These are phyloP conservation scores for Pilasporangium apinafurcum DNA, from an alignment of 352 stramenopile species.

Conservation along the genomic window DNA sequence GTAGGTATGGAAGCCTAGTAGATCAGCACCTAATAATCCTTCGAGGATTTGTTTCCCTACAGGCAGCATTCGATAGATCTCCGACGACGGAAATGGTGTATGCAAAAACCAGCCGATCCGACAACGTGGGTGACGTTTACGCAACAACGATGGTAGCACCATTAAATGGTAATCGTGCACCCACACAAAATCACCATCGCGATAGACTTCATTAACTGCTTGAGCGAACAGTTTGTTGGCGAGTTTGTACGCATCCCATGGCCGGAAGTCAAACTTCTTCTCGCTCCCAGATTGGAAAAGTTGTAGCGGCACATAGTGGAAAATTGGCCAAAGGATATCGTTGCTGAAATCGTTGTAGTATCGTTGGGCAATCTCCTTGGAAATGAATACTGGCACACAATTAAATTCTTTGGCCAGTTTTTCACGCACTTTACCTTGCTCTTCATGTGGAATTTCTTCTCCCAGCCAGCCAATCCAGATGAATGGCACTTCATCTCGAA, in stretches of 20 bases:
- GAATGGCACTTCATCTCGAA: slow-evolving; percentile 85
- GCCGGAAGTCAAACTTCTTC: slow-evolving; percentile 88
- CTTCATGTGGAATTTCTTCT: slow-evolving; percentile 79
- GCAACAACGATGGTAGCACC: slow-evolving; percentile 73
- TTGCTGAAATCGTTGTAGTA: slow-evolving; percentile 93
- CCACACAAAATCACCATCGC: slow-evolving; percentile 83
- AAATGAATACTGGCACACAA: slow-evolving; percentile 86
- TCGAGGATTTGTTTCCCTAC: slow-evolving; percentile 75
- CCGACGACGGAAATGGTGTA: slow-evolving; percentile 79
- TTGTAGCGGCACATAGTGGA: slow-evolving; percentile 88
- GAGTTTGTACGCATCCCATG: slow-evolving; percentile 86
- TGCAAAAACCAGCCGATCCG: slow-evolving; percentile 88
- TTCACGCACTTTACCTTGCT: slow-evolving; percentile 74
- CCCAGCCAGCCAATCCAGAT: slow-evolving; percentile 91
- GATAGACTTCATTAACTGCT: slow-evolving; percentile 71
- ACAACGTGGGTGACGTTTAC: slow-evolving; percentile 58
- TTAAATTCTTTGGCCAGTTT: slow-evolving; percentile 85
- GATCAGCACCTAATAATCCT: slow-evolving; percentile 70
- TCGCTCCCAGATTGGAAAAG: slow-evolving; percentile 84
- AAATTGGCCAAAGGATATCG: slow-evolving; percentile 89
- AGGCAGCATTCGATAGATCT: slow-evolving; percentile 83
- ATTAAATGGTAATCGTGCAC: slow-evolving; percentile 90
- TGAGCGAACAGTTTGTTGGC: slow-evolving; percentile 82
- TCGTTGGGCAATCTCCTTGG: slow-evolving; percentile 80
- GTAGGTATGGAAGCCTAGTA: slow-evolving; percentile 86